Base-by-base conservation (phyloP, 805 yeast genomes). In the Tetrapisispora iriomotensis region DNA sequence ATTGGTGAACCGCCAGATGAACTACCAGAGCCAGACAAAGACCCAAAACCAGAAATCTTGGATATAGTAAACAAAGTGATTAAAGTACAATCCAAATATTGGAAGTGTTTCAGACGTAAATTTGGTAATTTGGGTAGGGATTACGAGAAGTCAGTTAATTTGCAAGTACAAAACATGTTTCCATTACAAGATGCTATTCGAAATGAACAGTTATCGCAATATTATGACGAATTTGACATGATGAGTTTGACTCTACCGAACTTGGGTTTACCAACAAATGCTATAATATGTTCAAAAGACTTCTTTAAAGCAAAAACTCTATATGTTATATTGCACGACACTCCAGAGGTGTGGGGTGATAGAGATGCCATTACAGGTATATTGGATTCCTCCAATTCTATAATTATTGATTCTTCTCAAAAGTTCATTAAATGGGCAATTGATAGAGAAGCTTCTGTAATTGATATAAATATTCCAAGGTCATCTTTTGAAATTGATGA, bases 1-100 rank as follows among this genome's bases (percentile, higher is more conserved):
- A 71, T 92, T 15, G 98, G 98, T 6, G 97, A 92, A 56, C 95
- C 97, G 3, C 97, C 98, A 1, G 94, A 83, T 42, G 75, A 74
- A 47, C 69, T 87, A 26, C 72, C 75, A 29, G 70, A 76, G 5
- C 56, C 62, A 12, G 26, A 44, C 7, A 49, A 44, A 29, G 70
- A 77, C 38, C 95, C 96, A 0, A 77, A 77, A 40, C 63, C 76
- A 7, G 88, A 82, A 46, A 82, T 95, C 0, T 69, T 92, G 3
- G 82, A 77, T 51, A 84, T 80, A 15, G 74, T 92, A 15, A 85
- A 82, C 47, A 82, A 82, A 51, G 96, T 92, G 3, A 72, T 81
- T 33, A 75, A 76, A 47, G 63, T 76, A 31, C 98, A 92, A 56
- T 76, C 95, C 0, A 75, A 75, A 49, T 87, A 82, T 62, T 92